Conservation (phyloP, 805 yeast species). For the Kluyveromyces aestuarii region DNA sequence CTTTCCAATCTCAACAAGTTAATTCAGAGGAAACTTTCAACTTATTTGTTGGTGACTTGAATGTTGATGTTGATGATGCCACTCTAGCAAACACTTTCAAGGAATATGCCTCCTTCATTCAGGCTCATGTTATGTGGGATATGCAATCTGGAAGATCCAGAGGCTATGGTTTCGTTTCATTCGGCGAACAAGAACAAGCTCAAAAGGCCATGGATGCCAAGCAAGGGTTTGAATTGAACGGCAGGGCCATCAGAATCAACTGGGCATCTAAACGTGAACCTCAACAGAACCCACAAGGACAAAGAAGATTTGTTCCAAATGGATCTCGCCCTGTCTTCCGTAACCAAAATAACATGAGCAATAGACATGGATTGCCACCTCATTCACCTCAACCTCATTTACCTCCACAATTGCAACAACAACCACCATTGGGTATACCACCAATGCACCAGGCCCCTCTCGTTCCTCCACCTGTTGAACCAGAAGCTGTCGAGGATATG, state of each 20-base stretch:
- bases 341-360: slow-evolving; percentile 17
- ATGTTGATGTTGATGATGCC: slow-evolving; percentile 77
- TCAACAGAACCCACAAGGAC: slow-evolving; percentile 15
- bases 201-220: slow-evolving; percentile 60
- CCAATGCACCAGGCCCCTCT: slow-evolving; percentile 13
- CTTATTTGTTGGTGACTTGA: slow-evolving; percentile 79
- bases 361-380: slow-evolving; percentile 8
- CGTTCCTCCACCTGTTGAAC: slow-evolving; percentile 30
- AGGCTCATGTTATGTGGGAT: slow-evolving; percentile 96
- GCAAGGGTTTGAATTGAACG: slow-evolving; percentile 66
- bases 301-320: slow-evolving; percentile 6
- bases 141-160: slow-evolving; percentile 89
- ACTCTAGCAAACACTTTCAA: slow-evolving; percentile 48
- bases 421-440: slow-evolving; percentile 14
- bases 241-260: slow-evolving; percentile 72
- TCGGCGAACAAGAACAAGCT: slow-evolving; percentile 57
- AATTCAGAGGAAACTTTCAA: slow-evolving; percentile 52
- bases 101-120: slow-evolving; percentile 50
- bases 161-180: slow-evolving; percentile 87
- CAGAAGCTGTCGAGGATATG: slow-evolving; percentile 60
- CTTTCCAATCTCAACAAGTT: slow-evolving; percentile 71
- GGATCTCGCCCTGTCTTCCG: slow-evolving; percentile 18
- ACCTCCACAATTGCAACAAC: slow-evolving; percentile 17
- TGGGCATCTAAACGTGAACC: slow-evolving; percentile 76
- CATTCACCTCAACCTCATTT: slow-evolving; percentile 17